Evolutionary conservation across 371 early-diverging fungal species (phyloP).

Genomic region (Dentiscutata heterogama): DNA sequence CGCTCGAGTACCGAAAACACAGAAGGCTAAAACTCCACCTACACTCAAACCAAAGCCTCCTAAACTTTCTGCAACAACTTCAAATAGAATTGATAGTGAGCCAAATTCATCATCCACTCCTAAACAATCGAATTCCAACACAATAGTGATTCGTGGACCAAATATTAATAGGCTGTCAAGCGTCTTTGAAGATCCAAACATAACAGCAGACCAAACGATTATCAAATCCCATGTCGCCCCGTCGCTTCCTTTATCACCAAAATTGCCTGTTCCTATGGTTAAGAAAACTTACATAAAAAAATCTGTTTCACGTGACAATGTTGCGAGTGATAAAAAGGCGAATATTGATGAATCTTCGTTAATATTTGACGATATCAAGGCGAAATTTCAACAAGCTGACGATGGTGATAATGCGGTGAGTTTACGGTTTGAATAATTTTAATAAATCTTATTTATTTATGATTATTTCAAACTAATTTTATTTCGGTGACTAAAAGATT

Average conservation of each 20-base stretch:
- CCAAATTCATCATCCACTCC: constrained; percentile 12
- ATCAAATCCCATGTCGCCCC: constrained; percentile 14
- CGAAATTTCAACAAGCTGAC: constrained; percentile 35
- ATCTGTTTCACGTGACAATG: neutral
- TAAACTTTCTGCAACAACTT: neutral
- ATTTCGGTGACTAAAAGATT: neutral
- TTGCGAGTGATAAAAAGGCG: neutral
- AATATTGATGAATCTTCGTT: constrained; percentile 19
- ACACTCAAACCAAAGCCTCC: constrained; percentile 25
- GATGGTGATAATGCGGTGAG: neutral
- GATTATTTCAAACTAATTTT: too few relatives aligned
- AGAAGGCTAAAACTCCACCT: neutral
- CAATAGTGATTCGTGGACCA: constrained; percentile 21
- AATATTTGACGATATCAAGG: constrained; percentile 34
- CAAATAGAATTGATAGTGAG: constrained; percentile 24
- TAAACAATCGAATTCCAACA: neutral
- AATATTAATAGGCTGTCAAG: constrained; percentile 43
- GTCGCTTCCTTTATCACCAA: constrained; percentile 29
- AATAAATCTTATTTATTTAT: neutral
- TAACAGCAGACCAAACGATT: neutral
- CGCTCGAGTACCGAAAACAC: neutral
- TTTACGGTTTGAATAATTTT: neutral
- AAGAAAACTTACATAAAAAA: constrained; percentile 41
- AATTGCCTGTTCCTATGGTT: constrained; percentile 18
- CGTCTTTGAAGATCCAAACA: constrained; percentile 36